A percentile compares a stretch with the other conserved stretches of the same genome.
These are phyloP conservation scores for Cordyceps cicadae DNA, from an alignment of 2,329 filamentous ascomycete species.

Conservation along the genomic window DNA sequence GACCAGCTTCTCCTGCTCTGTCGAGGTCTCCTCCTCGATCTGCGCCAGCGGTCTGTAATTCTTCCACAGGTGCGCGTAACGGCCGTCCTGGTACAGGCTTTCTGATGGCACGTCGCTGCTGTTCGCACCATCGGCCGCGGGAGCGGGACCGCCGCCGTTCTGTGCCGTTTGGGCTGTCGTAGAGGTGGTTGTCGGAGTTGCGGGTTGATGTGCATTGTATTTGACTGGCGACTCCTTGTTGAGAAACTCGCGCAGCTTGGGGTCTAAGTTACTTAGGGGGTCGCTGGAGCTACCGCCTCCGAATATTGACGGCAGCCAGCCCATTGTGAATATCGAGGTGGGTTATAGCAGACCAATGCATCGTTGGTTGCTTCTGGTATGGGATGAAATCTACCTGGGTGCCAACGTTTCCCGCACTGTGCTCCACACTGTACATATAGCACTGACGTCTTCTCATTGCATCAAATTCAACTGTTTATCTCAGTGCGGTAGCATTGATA, in stretches of 20 bases:
- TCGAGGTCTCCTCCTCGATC: conserved; percentile 60
- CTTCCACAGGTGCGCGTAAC: conserved; percentile 83
- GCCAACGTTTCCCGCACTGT: conserved; percentile 16
- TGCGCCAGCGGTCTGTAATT: conserved; percentile 68
- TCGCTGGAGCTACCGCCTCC: conserved; percentile 39
- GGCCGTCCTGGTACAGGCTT: conserved; percentile 51
- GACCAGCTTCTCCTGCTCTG: conserved; percentile 70
- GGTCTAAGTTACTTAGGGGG: conserved; percentile 68
- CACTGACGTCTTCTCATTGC: no score
- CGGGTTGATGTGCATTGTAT: conserved; percentile 34
- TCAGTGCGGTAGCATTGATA: neutral
- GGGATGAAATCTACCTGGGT: conserved; percentile 14
- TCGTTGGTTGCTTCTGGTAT: neutral
- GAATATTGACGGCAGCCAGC: conserved; percentile 49
- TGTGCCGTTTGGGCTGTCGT: conserved; percentile 13
- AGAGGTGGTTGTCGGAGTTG: neutral
- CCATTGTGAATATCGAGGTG: conserved; percentile 34
- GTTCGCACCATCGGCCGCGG: conserved; percentile 9
- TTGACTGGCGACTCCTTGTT: conserved; percentile 72
- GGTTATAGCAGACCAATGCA: neutral
- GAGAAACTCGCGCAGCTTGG: conserved; percentile 75
- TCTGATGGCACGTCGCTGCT: conserved; percentile 36
- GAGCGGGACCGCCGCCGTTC: conserved; percentile 16
- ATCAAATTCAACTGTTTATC: neutral
- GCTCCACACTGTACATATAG: neutral